Evolutionary conservation across 2,329 filamentous ascomycete genomes (phyloP).

Genomic region (Lasiodiplodia sp.): DNA sequence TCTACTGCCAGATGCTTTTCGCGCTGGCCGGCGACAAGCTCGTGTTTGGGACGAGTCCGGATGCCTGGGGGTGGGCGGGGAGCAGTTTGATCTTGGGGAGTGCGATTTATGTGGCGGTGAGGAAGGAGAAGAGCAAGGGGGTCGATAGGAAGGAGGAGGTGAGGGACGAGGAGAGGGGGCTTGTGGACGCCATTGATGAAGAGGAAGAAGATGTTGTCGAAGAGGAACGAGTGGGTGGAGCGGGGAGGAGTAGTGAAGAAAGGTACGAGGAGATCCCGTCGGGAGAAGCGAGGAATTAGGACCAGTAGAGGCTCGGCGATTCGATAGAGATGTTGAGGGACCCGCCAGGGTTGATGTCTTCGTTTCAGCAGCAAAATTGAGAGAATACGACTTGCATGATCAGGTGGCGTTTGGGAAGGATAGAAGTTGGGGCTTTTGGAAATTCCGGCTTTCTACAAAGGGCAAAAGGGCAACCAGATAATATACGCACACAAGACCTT

Average conservation of each 20-base stretch:
- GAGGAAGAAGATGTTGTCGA: neutral
- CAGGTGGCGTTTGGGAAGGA: neutral
- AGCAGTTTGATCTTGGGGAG: slow-evolving; percentile 70
- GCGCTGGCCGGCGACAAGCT: slow-evolving; percentile 70
- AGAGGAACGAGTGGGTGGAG: neutral
- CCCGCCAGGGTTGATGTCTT: neutral
- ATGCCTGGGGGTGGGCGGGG: slow-evolving; percentile 65
- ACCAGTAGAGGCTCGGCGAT: too few species aligned
- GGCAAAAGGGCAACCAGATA: neutral
- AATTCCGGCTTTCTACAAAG: neutral
- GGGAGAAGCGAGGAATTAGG: neutral
- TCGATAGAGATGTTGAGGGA: neutral
- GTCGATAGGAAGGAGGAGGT: slow-evolving; percentile 32
- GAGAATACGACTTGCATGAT: neutral
- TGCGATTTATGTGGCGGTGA: slow-evolving; percentile 69
- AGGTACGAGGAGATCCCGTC: neutral
- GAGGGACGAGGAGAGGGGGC: slow-evolving; percentile 44
- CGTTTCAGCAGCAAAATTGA: neutral
- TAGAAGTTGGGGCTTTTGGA: neutral
- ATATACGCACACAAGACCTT: neutral
- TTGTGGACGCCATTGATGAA: slow-evolving; percentile 30
- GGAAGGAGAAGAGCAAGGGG: slow-evolving; percentile 51
- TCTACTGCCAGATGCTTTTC: slow-evolving; percentile 75
- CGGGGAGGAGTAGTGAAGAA: neutral
- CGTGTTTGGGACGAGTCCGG: slow-evolving; percentile 67